These are phyloP conservation scores for Paraphoma sp. DNA, from an alignment of 2,329 filamentous ascomycete genomes.

Conservation along the genomic window DNA sequence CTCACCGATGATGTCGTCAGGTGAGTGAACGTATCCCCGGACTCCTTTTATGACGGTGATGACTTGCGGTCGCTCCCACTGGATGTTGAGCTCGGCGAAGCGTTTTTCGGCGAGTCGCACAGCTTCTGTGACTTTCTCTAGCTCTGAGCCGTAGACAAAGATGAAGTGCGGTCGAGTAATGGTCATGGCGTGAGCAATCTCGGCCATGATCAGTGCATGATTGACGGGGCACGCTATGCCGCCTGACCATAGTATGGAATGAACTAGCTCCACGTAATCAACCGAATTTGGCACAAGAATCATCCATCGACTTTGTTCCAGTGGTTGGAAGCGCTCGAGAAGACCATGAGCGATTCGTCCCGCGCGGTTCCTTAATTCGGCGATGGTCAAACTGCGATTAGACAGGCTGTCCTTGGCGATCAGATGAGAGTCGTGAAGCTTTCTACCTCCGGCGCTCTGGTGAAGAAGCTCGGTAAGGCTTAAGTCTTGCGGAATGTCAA, in stretches of 20 bases:
- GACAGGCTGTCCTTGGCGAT: conserved; percentile 54
- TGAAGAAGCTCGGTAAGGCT: conserved; percentile 57
- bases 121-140: not conserved
- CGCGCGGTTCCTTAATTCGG: conserved; percentile 51
- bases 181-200: conserved; percentile 23
- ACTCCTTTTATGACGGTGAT: not conserved
- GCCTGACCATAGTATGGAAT: conserved; percentile 46
- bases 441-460: conserved; percentile 25
- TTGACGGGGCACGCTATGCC: conserved; percentile 37
- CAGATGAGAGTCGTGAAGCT: conserved; percentile 52
- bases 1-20: not conserved
- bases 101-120: no score
- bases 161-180: not conserved
- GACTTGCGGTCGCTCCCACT: no score
- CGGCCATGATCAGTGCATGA: conserved; percentile 25
- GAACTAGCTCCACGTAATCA: conserved; percentile 53
- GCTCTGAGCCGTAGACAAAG: not conserved
- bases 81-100: no score
- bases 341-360: conserved; percentile 53
- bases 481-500: conserved; percentile 46
- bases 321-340: conserved; percentile 44
- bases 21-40: not conserved
- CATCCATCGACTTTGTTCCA: conserved; percentile 27
- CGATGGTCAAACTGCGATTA: conserved; percentile 54
- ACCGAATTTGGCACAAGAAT: conserved; percentile 56